Evolutionary conservation across 2,329 filamentous ascomycete species (phyloP), one percentile per base, ranked within the genome.

Genomic region (Cadophora sp.): DNA sequence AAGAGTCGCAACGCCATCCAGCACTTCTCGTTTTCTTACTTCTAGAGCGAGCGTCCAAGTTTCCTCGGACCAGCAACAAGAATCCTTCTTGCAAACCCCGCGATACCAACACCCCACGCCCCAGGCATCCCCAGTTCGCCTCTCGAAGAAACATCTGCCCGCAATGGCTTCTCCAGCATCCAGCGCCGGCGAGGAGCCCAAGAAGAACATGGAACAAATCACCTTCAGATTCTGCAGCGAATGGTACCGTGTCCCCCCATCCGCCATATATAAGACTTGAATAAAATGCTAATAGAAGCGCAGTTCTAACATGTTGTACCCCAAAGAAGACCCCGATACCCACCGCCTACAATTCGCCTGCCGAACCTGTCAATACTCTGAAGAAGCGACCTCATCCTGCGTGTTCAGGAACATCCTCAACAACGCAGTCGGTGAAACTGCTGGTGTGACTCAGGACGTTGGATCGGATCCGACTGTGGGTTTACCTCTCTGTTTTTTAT

Each of bases 221-320:
- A 94, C 93, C 59, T 99, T 98, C 82, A 91, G 93, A 77, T 99
- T 99, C 86, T 99, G 96, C 85, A 94, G 93, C 76, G 96, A 99
- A 86, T 99, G 96, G 90, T 91, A 81, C 76, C 82, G 74, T 53
- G 55, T 37, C 56, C 40, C 34, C 50, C 34, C n/a, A n/a, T n/a
- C 70, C 34, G n/a, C 65, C 72, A 66, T 72, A 29, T 22, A 11
- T n/a, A n/a, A n/a, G n/a, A 48, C 59, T 48, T 9, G 66, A 63
- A 26, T n/a, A 62, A 56, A 3, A 40, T 66, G 56, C 77, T 76
- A 67, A 77, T 68, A 43, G 34, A 53, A 50, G 50, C 27, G 55
- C 74, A 92, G 90, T 84, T 97, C 94, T 76, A 99, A 99, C 85
- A 92, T 99, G 87, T 86, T 99, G 65, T 98, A 98, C 79, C 96